phyloP scores from a whole-genome alignment of 164 flowering plant genomes.

The Vitis amurensis region DNA sequence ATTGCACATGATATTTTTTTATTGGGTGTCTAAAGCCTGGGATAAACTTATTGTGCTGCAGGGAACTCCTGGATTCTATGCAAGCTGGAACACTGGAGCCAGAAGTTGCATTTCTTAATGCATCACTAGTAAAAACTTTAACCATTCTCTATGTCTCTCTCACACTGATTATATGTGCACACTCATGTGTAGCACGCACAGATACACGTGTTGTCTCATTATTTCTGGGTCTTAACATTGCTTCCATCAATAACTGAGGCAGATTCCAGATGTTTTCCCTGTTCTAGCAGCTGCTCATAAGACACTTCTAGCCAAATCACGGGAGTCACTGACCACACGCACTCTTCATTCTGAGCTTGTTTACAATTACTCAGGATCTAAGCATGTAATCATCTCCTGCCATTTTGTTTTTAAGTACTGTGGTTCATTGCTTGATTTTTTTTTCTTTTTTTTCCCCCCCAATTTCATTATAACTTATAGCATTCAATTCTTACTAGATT shows the following conservation, averaged over 20 bases:
- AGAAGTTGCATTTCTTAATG: conserved; percentile 85
- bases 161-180: background rate
- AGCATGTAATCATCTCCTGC: conserved; percentile 57
- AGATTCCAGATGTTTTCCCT: conserved; percentile 91
- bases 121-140: conserved; percentile 59
- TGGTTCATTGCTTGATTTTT: conserved; percentile 2
- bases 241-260: conserved; percentile 12
- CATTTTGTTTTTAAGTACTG: background rate
- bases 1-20: background rate
- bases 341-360: conserved; percentile 95
- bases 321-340: conserved; percentile 73
- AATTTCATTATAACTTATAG: background rate
- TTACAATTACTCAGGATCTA: conserved; percentile 89
- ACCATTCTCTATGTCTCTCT: background rate
- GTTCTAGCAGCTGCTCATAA: conserved; percentile 92
- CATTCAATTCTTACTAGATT: conserved; percentile 44
- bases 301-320: conserved; percentile 75
- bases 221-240: background rate
- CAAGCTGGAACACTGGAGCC: conserved; percentile 81
- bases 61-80: conserved; percentile 78
- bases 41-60: conserved; percentile 27
- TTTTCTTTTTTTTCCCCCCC: background rate
- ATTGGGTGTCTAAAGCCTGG: background rate
- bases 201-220: too few relatives aligned
- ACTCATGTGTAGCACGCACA: background rate